Conservation (phyloP, 495 filamentous ascomycete species). For the Annulohypoxylon bovei region DNA sequence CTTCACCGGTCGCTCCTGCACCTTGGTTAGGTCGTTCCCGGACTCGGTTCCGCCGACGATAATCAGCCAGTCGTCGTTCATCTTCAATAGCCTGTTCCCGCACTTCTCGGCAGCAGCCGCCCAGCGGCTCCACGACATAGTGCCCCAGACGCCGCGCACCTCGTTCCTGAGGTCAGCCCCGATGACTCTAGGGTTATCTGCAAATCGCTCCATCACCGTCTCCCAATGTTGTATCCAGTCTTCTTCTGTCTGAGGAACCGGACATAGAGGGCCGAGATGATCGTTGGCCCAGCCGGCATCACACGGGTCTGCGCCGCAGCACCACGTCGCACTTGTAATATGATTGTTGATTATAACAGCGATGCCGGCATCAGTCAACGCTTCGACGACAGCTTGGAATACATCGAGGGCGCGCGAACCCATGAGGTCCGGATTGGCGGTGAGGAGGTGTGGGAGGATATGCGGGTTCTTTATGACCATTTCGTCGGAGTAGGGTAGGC, state of each 20-base stretch:
- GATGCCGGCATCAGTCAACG: conserved; percentile 65
- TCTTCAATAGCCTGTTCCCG: conserved; percentile 62
- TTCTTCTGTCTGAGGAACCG: conserved; percentile 64
- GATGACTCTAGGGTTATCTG: conserved; percentile 63
- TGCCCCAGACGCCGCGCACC: conserved; percentile 69
- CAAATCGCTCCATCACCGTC: conserved; percentile 62
- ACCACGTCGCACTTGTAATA: conserved; percentile 70
- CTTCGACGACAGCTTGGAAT: conserved; percentile 60
- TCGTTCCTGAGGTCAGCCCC: conserved; percentile 70
- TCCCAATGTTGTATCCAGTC: conserved; percentile 70
- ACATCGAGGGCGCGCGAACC: conserved; percentile 63
- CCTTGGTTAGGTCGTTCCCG: conserved; percentile 65
- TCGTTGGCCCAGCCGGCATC: conserved; percentile 68
- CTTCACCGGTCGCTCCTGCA: conserved; percentile 58
- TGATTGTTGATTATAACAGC: conserved; percentile 71
- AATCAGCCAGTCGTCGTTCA: conserved; percentile 69
- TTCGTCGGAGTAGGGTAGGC: conserved; percentile 70
- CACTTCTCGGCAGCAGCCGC: conserved; percentile 66
- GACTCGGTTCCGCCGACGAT: conserved; percentile 69
- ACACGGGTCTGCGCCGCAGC: conserved; percentile 68
- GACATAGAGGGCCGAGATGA: conserved; percentile 62
- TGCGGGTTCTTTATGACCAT: conserved; percentile 64
- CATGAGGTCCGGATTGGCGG: conserved; percentile 64
- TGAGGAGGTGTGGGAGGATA: conserved; percentile 57
- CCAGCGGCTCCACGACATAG: conserved; percentile 68